phyloP scores from a whole-genome alignment of 2,329 filamentous ascomycete species.

The Pyrenochaeta sp. region DNA sequence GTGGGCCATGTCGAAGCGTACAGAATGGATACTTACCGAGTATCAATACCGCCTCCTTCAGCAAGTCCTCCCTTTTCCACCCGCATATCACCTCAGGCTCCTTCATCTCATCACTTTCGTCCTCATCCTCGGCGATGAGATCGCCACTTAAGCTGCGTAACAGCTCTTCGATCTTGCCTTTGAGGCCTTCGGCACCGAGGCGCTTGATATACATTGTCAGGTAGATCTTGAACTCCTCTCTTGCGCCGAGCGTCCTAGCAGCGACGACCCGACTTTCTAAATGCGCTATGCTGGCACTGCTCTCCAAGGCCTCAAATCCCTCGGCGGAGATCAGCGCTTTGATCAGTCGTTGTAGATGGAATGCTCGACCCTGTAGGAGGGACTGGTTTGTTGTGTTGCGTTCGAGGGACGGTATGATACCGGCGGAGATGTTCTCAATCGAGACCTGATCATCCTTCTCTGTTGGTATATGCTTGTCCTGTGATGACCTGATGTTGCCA shows the following conservation, averaged over 20 bases:
- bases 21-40: slow-evolving; percentile 67
- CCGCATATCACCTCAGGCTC: slow-evolving; percentile 81
- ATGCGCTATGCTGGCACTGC: slow-evolving; percentile 89
- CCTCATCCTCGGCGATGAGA: slow-evolving; percentile 66
- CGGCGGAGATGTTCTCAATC: slow-evolving; percentile 77
- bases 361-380: slow-evolving; percentile 88
- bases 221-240: slow-evolving; percentile 92
- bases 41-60: slow-evolving; percentile 92
- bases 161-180: slow-evolving; percentile 91
- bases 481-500: slow-evolving; percentile 76
- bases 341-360: slow-evolving; percentile 88
- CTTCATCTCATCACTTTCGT: slow-evolving; percentile 60
- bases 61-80: slow-evolving; percentile 85
- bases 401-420: slow-evolving; percentile 92
- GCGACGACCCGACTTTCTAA: slow-evolving; percentile 94
- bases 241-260: slow-evolving; percentile 81
- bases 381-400: slow-evolving; percentile 94
- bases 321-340: slow-evolving; percentile 88
- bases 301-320: slow-evolving; percentile 91
- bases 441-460: slow-evolving; percentile 58
- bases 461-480: slow-evolving; percentile 34
- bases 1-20: background rate
- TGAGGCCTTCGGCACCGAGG: slow-evolving; percentile 86
- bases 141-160: slow-evolving; percentile 82
- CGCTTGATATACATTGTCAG: slow-evolving; percentile 98